Base-by-base conservation (phyloP, 257 asterid genomes). In the Petrea volubilis region DNA sequence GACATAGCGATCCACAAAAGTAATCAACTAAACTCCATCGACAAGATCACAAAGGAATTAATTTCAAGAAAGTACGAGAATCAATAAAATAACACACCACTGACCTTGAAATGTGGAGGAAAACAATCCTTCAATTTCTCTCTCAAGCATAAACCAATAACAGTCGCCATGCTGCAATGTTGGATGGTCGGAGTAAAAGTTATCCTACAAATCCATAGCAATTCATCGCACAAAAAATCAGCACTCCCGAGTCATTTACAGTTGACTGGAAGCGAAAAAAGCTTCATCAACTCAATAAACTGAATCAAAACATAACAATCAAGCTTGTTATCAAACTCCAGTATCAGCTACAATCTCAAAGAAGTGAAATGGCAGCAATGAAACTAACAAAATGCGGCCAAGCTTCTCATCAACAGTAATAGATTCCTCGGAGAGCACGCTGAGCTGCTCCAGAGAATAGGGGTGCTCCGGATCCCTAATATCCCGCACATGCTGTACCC, bases 391-490 rank as follows among this genome's bases (percentile, higher is more conserved):
- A 77, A 90, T 93, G 53, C 93, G 95, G 55, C 85, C 89, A 40
- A 80, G 97, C 82, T 90, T 85, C 75, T 93, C 93, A 70, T 90
- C 93, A 63, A 93, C 95, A 18, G 98, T 81, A 47, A 90, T 85
- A 20, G 97, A 90, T 75, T 93, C 97, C 77, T 93, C 88, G 0
- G 98, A 85, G 40, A 93, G 96, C 36, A 93, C 96, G 55, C 97
- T 87, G 64, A 93, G 95, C 87, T 93, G 97, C 86, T 93, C 98
- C 23, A 93, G 80, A 6, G 97, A 87, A 46, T 93, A 90, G 2
- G 98, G 97, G 78, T 93, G 98, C 86, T 93, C 98, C 15, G 97
- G 97, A 90, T 93, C 98, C 76, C 97, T 81, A 38, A 90, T 93
- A 75, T 93, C 98, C 83, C 90, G 85, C 80, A 93, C 89, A 66